Conservation (phyloP, 495 filamentous ascomycete genomes). For the Parathielavia appendiculata region DNA sequence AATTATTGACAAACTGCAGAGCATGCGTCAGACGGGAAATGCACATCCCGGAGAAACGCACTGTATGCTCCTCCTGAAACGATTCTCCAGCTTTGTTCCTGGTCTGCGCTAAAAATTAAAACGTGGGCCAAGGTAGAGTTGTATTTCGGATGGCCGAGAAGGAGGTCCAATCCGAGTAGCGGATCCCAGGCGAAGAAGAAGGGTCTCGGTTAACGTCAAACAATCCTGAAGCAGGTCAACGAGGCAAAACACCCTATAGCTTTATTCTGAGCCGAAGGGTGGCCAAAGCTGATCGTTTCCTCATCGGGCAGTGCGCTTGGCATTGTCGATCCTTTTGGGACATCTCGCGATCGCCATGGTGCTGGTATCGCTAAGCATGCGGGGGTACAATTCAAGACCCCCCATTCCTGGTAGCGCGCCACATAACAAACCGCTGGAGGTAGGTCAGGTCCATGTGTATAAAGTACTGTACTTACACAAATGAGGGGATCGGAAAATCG, state of each 20-base stretch:
- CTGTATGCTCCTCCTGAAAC: slow-evolving; percentile 3
- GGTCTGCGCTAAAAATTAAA: background rate
- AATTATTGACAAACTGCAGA: slow-evolving; percentile 12
- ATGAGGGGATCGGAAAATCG: no score
- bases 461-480: no score
- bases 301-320: background rate
- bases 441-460: no score
- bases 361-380: no score
- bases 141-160: background rate
- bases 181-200: background rate
- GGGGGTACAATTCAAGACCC: no score
- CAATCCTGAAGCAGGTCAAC: slow-evolving; percentile 9
- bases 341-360: slow-evolving; percentile 8
- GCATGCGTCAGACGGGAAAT: background rate
- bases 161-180: background rate
- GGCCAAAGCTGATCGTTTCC: no score
- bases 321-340: slow-evolving; percentile 12
- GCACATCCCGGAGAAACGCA: background rate
- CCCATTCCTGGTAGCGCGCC: no score
- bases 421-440: no score
- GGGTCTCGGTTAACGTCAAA: slow-evolving; percentile 6
- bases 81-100: background rate
- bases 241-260: background rate
- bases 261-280: no score
- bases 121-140: background rate